Evolutionary conservation across 371 early-diverging fungal species (phyloP).

Genomic region (Saksenaea vasiformis): DNA sequence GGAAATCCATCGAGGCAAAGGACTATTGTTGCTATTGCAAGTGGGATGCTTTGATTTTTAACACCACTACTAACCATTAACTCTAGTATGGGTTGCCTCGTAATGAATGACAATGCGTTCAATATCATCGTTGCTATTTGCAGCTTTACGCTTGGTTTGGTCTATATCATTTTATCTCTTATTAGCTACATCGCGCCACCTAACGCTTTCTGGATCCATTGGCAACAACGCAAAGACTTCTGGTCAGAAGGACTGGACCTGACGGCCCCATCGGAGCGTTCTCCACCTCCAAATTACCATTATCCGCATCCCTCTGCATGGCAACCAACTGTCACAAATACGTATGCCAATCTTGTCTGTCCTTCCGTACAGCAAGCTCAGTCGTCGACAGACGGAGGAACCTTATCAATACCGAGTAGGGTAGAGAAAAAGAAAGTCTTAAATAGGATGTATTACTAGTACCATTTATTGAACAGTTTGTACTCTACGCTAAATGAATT

Average conservation of each 20-base stretch:
- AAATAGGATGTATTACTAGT: too few species aligned
- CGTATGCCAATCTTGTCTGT: background rate
- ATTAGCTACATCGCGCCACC: slow-evolving; percentile 31
- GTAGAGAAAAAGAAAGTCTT: too few species aligned
- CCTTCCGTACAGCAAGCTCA: background rate
- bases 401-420: too few species aligned
- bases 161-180: slow-evolving; percentile 36
- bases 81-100: slow-evolving; percentile 37
- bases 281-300: background rate
- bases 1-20: slow-evolving; percentile 35
- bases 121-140: slow-evolving; percentile 43
- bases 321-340: background rate
- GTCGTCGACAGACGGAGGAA: too few species aligned
- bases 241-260: slow-evolving; percentile 36
- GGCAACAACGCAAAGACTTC: slow-evolving; percentile 41
- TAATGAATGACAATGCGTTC: slow-evolving; percentile 33
- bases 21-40: slow-evolving; percentile 40
- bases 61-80: background rate
- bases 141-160: slow-evolving; percentile 33
- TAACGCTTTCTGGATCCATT: slow-evolving; percentile 30
- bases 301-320: slow-evolving; percentile 3
- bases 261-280: background rate
- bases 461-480: too few species aligned
- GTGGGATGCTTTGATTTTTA: slow-evolving; percentile 1
- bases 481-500: too few species aligned